Percentiles rank a stretch among this genome's conserved stretches.
Evolutionary conservation across 1,284 basidiomycete species (phyloP).

Genomic region (Apiotrichum gamsii): DNA sequence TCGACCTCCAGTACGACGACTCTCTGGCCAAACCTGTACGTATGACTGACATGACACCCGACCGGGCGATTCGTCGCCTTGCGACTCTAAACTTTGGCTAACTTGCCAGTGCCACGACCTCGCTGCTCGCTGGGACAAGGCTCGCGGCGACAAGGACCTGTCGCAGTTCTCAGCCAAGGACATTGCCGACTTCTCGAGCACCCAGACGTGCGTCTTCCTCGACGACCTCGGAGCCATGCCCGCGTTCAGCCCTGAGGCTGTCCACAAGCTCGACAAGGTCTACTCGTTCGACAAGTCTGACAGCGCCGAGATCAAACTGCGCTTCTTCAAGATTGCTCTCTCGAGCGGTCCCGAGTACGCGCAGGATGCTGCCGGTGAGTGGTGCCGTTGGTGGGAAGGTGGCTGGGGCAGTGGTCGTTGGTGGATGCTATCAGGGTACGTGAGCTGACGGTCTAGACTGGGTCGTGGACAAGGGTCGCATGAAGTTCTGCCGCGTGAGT

Average conservation of each 20-base stretch:
- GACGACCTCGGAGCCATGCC: slow-evolving; percentile 45
- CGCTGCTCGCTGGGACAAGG: slow-evolving; percentile 68
- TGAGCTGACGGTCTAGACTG: slow-evolving; percentile 37
- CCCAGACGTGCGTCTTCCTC: slow-evolving; percentile 49
- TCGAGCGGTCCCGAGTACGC: slow-evolving; percentile 49
- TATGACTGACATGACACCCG: background rate
- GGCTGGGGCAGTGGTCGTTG: too few relatives aligned
- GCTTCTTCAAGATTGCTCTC: slow-evolving; percentile 51
- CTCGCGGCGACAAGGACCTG: slow-evolving; percentile 52
- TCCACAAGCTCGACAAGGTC: slow-evolving; percentile 45
- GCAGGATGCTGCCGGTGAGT: slow-evolving; percentile 47
- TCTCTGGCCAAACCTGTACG: slow-evolving; percentile 59
- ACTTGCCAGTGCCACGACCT: slow-evolving; percentile 52
- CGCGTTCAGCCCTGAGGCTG: slow-evolving; percentile 34
- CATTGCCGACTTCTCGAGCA: slow-evolving; percentile 36
- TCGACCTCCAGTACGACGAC: slow-evolving; percentile 74
- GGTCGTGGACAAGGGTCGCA: slow-evolving; percentile 50
- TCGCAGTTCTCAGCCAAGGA: slow-evolving; percentile 40
- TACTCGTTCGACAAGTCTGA: slow-evolving; percentile 47
- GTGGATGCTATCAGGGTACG: too few relatives aligned
- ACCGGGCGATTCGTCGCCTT: too few relatives aligned
- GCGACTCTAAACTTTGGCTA: background rate
- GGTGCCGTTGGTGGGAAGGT: too few relatives aligned
- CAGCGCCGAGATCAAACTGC: slow-evolving; percentile 50
- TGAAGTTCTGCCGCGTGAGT: slow-evolving; percentile 48